phyloP scores from a whole-genome alignment of 805 yeast species.

The Kodamaea lidongshanica region DNA sequence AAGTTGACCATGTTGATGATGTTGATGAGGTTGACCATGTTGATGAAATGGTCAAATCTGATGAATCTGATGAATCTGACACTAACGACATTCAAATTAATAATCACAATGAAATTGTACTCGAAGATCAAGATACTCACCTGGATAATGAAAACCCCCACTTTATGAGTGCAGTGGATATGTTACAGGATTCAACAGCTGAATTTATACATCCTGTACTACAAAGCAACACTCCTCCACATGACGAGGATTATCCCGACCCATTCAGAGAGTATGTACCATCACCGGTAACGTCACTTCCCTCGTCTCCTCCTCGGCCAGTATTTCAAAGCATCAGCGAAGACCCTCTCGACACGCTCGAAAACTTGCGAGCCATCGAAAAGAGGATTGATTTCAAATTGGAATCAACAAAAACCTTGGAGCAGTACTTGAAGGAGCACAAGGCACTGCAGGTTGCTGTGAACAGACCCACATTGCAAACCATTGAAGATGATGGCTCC shows the following conservation, averaged over 20 bases:
- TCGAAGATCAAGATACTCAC: no score
- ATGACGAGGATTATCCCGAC: no score
- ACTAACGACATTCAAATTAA: no score
- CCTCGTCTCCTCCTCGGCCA: constrained; percentile 5
- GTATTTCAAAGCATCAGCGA: constrained; percentile 12
- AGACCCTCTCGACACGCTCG: constrained; percentile 18
- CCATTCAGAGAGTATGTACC: background rate
- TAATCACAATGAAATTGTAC: no score
- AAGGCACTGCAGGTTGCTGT: constrained; percentile 3
- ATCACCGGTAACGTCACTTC: background rate
- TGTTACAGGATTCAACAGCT: no score
- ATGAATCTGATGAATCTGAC: no score
- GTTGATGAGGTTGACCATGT: constrained; percentile 1
- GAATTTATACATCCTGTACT: no score
- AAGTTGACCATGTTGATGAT: background rate
- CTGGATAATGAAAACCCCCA: no score
- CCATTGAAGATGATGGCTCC: constrained; percentile 3
- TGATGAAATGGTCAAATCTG: constrained; percentile 1
- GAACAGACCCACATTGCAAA: constrained; percentile 1
- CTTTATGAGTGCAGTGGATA: no score
- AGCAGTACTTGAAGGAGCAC: constrained; percentile 9
- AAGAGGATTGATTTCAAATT: constrained; percentile 19
- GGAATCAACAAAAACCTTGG: constrained; percentile 14
- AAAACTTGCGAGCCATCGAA: constrained; percentile 20
- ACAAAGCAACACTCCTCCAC: no score